A percentile compares a stretch with the other conserved stretches of the same genome.
phyloP scores from a whole-genome alignment of 768 basidiomycete genomes.

The Agaricus sinodeliciosus region DNA sequence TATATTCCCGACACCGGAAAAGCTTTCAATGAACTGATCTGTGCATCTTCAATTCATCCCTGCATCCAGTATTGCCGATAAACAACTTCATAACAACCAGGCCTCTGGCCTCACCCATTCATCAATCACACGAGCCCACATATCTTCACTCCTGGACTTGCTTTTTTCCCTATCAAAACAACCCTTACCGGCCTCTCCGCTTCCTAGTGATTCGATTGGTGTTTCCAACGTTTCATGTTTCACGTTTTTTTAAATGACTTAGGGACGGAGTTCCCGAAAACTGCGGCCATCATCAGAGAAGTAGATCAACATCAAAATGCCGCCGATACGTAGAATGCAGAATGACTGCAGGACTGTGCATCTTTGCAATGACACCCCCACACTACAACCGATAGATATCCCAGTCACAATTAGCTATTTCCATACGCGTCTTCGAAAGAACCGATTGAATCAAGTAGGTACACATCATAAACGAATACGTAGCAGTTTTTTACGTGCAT shows the following conservation, averaged over 20 bases:
- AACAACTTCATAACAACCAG: too few relatives aligned
- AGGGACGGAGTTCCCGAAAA: constrained; percentile 3
- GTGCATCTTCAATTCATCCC: neutral
- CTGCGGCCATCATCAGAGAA: constrained; percentile 2
- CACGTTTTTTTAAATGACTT: neutral
- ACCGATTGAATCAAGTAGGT: too few relatives aligned
- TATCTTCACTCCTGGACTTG: too few relatives aligned
- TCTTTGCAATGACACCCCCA: too few relatives aligned
- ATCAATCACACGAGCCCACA: too few relatives aligned
- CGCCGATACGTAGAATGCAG: neutral
- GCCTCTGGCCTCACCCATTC: too few relatives aligned
- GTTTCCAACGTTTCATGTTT: constrained; percentile 3
- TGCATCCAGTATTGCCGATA: neutral
- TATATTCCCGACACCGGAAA: constrained; percentile 6
- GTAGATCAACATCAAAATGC: constrained; percentile 1
- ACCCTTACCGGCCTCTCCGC: neutral
- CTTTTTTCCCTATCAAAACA: neutral
- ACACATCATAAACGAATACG: too few relatives aligned
- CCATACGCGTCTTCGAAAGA: too few relatives aligned
- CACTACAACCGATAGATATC: too few relatives aligned
- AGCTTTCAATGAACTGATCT: neutral
- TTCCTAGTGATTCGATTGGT: neutral
- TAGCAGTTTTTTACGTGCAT: too few relatives aligned
- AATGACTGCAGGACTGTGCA: too few relatives aligned
- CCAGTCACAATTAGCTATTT: too few relatives aligned